Base-by-base conservation (phyloP, 306 rosid genomes). In the Benincasa hispida region DNA sequence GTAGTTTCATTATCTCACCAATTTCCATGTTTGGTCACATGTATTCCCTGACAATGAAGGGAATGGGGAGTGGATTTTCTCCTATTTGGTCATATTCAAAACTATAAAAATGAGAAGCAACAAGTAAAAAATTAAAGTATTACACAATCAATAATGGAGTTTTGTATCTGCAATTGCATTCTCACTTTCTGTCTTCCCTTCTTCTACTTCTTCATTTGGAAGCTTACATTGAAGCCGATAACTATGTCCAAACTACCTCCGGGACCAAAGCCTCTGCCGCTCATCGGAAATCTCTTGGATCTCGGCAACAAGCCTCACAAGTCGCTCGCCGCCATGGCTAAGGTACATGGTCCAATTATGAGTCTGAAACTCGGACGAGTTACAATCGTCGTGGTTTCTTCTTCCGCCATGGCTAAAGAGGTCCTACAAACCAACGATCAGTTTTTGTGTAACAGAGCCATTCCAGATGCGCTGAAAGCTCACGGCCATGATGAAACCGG, bases 201-300 rank as follows among this genome's bases (percentile, higher is more conserved):
- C 21, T 70, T 70, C 13, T 32, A 5, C 21, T 70, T 70, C 35
- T 70, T 70, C 58, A 47, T 70, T 70, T 27, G 0, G 0, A 27
- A 8, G 5, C 24, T 70, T 10, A 47, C 27, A 15, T 27, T 41
- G 0, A 47, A 47, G 39, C 5, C 8, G 1, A 78, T 11, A 11
- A 41, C 1, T 28, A 22, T 5, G 22, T 10, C 21, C 4, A 22
- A 65, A 3, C 85, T 86, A 3, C 91, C 91, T 32, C 90, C 89
- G 1, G 95, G 92, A 18, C 92, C 87, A 30, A 85, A 42, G 1
- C 78, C 86, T 9, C 75, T 68, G 3, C 89, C 92, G 11, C 6
- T 90, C 41, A 81, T 85, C 1, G 90, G 92, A 39, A 90, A 88
- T 68, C 81, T 86, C 6, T 65, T 86, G 30, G 78, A 77, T 13